Base-by-base conservation (phyloP, 2,329 filamentous ascomycete genomes). In the Aspergillus neoniger region DNA sequence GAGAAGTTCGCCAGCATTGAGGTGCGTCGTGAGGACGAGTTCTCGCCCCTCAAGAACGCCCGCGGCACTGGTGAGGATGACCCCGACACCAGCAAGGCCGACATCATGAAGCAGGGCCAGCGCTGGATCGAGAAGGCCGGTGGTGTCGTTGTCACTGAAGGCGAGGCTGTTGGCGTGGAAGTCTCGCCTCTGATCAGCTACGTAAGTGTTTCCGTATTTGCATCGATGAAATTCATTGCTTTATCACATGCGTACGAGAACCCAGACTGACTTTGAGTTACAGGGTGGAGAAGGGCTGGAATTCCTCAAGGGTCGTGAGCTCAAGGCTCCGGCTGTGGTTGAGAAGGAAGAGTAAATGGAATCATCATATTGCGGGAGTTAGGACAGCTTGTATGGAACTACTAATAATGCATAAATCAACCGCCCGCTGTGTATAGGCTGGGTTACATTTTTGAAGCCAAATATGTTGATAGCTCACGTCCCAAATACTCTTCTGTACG, bases 11-110 rank as follows among this genome's bases (percentile, higher is more conserved):
- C 93, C 23, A 96, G 89, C 78, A 89, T 98, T 81, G 95, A 99
- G 80, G 95, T 99, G 55, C 91, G 88, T 77, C 91, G 95, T 63
- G 93, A 97, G 81, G 95, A 99, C 69, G 95, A 99, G 80, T 99
- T 99, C 82, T 97, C 92, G 28, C 95, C 95, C 4, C 82, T 99
- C 67, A 99, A 99, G 88, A 99, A 99, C 74, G 87, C 86, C 10
- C 85, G 83, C 64, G 91, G 92, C 57, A 92, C 91, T 43, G 91
- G 91, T 32, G 91, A 96, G 80, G 95, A 99, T 74, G 92, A 97
- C 76, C 91, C 92, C 10, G 92, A 96, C 68, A 99, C 95, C 54
- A 96, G 92, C 83, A 91, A 89, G 80, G 83, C 82, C 66, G 92
- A 98, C 75, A 96, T 98, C 74, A 89, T 96, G 87, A 81, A 83